Percentiles rank a stretch among this genome's conserved stretches.
Conservation (phyloP, 352 stramenopile species). For the Blastocystis sp. region DNA sequence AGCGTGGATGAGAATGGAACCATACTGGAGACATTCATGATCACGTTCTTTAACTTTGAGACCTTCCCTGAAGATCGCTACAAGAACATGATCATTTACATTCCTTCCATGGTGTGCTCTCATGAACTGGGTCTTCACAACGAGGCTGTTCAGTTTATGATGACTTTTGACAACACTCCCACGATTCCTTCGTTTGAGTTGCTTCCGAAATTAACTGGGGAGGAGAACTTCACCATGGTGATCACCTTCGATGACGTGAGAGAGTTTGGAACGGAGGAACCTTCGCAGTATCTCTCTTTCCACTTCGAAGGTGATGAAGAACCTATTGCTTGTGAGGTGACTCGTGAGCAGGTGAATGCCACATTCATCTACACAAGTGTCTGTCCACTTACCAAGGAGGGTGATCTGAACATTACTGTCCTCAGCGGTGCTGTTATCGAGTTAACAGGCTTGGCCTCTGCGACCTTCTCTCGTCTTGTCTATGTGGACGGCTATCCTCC, state of each 20-base stretch:
- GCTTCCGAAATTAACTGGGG: neutral
- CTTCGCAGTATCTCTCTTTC: neutral
- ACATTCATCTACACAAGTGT: neutral
- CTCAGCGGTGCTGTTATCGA: neutral
- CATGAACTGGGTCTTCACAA: neutral
- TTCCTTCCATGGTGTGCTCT: neutral
- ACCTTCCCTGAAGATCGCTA: neutral
- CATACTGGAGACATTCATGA: constrained; percentile 21
- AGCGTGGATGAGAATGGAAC: neutral
- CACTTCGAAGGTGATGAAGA: neutral
- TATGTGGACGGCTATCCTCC: neutral
- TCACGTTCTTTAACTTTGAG: constrained; percentile 52
- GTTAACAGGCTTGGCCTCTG: neutral
- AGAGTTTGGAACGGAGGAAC: neutral
- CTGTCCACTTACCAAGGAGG: neutral
- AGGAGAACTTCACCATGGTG: neutral
- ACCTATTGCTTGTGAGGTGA: neutral
- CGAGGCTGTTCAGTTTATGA: neutral
- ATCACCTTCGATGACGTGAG: neutral
- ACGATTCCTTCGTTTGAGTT: neutral
- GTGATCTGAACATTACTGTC: neutral
- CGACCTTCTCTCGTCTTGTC: neutral
- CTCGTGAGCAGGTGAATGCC: neutral
- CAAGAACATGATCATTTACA: constrained; percentile 14
- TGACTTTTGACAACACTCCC: constrained; percentile 12